phyloP scores from a whole-genome alignment of 1,139 yeast genomes.

The Yamadazyma sp. region DNA sequence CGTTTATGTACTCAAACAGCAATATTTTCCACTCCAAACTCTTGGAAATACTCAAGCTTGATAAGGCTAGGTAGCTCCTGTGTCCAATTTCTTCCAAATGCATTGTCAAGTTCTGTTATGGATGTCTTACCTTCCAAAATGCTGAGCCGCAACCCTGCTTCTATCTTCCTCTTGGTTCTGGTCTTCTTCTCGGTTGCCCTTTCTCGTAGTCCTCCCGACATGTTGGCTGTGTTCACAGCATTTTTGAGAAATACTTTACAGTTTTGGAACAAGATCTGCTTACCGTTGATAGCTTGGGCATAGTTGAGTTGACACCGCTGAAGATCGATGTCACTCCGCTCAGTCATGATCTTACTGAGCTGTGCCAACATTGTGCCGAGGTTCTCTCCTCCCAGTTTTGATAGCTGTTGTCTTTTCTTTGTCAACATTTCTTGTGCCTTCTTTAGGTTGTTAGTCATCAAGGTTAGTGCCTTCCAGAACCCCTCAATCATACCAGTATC shows the following conservation, averaged over 20 bases:
- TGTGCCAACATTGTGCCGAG: slow-evolving; percentile 40
- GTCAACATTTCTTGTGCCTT: slow-evolving; percentile 37
- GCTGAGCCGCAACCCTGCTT: slow-evolving; percentile 48
- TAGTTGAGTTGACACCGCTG: slow-evolving; percentile 41
- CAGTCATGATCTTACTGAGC: slow-evolving; percentile 44
- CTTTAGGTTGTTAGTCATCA: slow-evolving; percentile 39
- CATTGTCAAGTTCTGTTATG: slow-evolving; percentile 35
- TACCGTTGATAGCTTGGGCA: slow-evolving; percentile 31
- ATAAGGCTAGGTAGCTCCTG: slow-evolving; percentile 22
- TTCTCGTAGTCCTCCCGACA: slow-evolving; percentile 54
- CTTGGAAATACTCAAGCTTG: slow-evolving; percentile 30
- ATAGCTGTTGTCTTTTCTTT: slow-evolving; percentile 18
- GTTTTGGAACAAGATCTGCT: slow-evolving; percentile 34
- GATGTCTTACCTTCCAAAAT: slow-evolving; percentile 40
- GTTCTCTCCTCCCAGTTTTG: slow-evolving; percentile 22
- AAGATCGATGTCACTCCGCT: slow-evolving; percentile 54
- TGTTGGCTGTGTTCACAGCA: slow-evolving; percentile 46
- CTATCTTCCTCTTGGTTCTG: slow-evolving; percentile 43
- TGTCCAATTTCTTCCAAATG: slow-evolving; percentile 38
- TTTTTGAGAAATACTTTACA: slow-evolving; percentile 43
- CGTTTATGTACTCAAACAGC: background rate
- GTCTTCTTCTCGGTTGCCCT: slow-evolving; percentile 40
- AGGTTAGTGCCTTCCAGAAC: slow-evolving; percentile 41
- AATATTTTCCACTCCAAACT: slow-evolving; percentile 19
- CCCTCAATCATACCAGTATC: slow-evolving; percentile 13